Evolutionary conservation across 805 yeast genomes (phyloP).

Genomic region (Candida anglica): DNA sequence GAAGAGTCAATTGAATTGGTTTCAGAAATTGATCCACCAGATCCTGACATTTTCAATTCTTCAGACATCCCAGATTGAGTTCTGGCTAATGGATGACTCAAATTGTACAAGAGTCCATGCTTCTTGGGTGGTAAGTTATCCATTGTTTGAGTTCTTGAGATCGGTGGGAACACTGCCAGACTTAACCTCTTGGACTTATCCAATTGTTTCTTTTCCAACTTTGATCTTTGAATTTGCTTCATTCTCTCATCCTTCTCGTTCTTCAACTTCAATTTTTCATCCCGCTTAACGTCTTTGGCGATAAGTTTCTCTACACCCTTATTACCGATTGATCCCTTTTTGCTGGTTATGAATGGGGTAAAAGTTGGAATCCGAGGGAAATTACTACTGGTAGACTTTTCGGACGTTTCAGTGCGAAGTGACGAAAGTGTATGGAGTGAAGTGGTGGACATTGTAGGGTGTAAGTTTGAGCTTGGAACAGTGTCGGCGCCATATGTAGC

Average conservation of each 20-base stretch:
- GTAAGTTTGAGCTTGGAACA: constrained; percentile 1
- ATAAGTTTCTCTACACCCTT: constrained; percentile 29
- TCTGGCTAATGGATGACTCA: constrained; percentile 2
- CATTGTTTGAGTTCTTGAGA: constrained; percentile 4
- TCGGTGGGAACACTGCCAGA: constrained; percentile 6
- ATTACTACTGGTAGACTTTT: constrained; percentile 10
- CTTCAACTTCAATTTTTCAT: constrained; percentile 18
- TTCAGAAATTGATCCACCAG: constrained; percentile 5
- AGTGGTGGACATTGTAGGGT: constrained; percentile 7
- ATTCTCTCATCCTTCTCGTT: constrained; percentile 8
- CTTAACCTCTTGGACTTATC: too few species aligned
- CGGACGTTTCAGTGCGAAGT: constrained; percentile 5
- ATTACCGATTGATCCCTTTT: constrained; percentile 9
- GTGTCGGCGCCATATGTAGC: not conserved
- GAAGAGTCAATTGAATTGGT: constrained; percentile 8
- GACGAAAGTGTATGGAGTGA: constrained; percentile 11
- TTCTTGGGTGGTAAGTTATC: constrained; percentile 3
- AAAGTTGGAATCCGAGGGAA: constrained; percentile 22
- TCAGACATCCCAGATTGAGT: not conserved
- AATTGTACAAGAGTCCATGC: constrained; percentile 4
- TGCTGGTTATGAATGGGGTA: constrained; percentile 21
- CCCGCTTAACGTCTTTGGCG: constrained; percentile 27
- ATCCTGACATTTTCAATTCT: constrained; percentile 6
- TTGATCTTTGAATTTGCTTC: constrained; percentile 3
- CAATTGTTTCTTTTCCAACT: too few species aligned